These are phyloP conservation scores for Hyaloscypha finlandica DNA, from an alignment of 495 filamentous ascomycete species.

Conservation along the genomic window DNA sequence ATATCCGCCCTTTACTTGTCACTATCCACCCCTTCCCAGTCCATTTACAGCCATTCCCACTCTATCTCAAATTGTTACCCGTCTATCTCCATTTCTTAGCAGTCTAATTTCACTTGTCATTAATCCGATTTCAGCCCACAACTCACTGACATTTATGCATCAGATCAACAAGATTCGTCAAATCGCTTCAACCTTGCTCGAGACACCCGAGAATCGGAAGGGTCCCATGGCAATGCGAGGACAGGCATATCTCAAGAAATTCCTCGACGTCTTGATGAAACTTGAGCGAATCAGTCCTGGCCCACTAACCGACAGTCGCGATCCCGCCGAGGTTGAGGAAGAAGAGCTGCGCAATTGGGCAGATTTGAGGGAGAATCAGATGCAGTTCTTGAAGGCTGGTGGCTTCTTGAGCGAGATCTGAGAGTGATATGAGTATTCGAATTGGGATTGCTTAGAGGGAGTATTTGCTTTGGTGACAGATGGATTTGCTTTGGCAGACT, in stretches of 20 bases:
- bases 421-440: neutral
- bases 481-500: too few species aligned
- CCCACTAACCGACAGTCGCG: conserved; percentile 55
- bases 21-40: neutral
- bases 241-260: conserved; percentile 65
- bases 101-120: neutral
- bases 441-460: neutral
- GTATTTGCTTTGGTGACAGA: too few species aligned
- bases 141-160: neutral
- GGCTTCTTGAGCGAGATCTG: conserved; percentile 42
- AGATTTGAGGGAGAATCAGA: conserved; percentile 71
- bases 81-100: neutral
- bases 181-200: conserved; percentile 73
- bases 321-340: conserved; percentile 57
- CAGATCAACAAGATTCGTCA: conserved; percentile 69
- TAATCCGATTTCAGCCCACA: neutral
- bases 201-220: conserved; percentile 57
- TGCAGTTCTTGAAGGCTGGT: conserved; percentile 67
- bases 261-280: conserved; percentile 70
- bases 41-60: too few species aligned
- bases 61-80: too few species aligned
- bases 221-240: conserved; percentile 56
- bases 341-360: conserved; percentile 72
- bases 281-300: conserved; percentile 58
- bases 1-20: neutral